These are phyloP conservation scores for Coemansia biformis DNA, from an alignment of 192 early-diverging fungal species.

Conservation along the genomic window DNA sequence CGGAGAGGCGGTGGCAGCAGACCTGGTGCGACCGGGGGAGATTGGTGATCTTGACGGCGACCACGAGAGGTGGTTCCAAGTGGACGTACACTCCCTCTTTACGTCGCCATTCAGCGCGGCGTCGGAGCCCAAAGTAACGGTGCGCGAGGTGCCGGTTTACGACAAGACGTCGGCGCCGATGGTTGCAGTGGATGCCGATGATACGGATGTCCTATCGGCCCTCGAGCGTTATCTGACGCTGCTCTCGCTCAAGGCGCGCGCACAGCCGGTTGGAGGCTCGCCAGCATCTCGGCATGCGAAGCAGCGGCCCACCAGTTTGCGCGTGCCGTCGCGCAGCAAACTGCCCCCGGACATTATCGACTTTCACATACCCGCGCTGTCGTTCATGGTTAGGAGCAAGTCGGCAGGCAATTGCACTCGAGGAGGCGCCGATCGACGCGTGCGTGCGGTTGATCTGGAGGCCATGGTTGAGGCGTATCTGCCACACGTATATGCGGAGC, in stretches of 20 bases:
- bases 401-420: too few relatives aligned
- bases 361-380: constrained; percentile 17
- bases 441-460: constrained; percentile 32
- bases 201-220: constrained; percentile 14
- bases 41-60: background rate
- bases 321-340: constrained; percentile 11
- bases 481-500: constrained; percentile 22
- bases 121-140: constrained; percentile 12
- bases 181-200: constrained; percentile 13
- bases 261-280: too few relatives aligned
- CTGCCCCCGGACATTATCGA: constrained; percentile 13
- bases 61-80: constrained; percentile 18
- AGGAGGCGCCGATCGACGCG: constrained; percentile 2
- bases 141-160: constrained; percentile 17
- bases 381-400: constrained; percentile 20
- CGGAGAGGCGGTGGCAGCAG: constrained; percentile 1
- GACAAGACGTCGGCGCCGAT: background rate
- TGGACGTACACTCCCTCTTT: constrained; percentile 32
- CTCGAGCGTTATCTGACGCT: constrained; percentile 17
- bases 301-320: constrained; percentile 9
- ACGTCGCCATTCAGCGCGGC: constrained; percentile 12
- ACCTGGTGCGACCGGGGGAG: constrained; percentile 2
- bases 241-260: constrained; percentile 8
- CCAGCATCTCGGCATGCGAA: too few relatives aligned
- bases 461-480: constrained; percentile 42